Evolutionary conservation across 1,139 yeast species (phyloP).

Genomic region (Geotrichum bryndzae): DNA sequence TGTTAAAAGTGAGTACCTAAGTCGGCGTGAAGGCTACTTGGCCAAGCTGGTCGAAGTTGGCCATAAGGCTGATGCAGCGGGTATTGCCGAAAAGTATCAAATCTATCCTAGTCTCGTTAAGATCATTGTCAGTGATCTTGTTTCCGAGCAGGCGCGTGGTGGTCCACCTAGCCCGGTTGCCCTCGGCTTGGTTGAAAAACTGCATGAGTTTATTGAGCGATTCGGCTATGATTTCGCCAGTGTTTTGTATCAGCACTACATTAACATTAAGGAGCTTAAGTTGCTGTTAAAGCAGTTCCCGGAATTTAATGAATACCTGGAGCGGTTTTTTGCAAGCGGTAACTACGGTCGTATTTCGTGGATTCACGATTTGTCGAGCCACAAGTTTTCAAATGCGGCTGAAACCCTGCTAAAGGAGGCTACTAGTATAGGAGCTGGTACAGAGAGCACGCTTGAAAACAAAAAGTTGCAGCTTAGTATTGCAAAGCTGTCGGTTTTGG

Average conservation of each 20-base stretch:
- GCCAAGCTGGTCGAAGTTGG: conserved; percentile 45
- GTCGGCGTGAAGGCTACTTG: conserved; percentile 46
- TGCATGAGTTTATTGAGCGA: conserved; percentile 50
- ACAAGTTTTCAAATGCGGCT: conserved; percentile 49
- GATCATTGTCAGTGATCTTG: conserved; percentile 49
- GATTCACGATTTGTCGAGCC: conserved; percentile 59
- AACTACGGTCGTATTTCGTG: conserved; percentile 60
- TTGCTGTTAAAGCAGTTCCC: conserved; percentile 54
- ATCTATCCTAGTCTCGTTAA: conserved; percentile 65
- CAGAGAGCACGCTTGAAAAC: conserved; percentile 31
- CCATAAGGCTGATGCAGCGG: conserved; percentile 49
- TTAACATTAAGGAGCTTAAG: conserved; percentile 49
- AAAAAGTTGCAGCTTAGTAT: conserved; percentile 59
- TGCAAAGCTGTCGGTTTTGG: conserved; percentile 53
- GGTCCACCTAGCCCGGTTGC: conserved; percentile 29
- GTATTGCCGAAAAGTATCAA: conserved; percentile 58
- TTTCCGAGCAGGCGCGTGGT: conserved; percentile 22
- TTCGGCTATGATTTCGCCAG: conserved; percentile 69
- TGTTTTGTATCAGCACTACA: conserved; percentile 55
- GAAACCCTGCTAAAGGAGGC: conserved; percentile 35
- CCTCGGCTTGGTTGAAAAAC: conserved; percentile 26
- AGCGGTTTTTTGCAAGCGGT: conserved; percentile 47
- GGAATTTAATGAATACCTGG: conserved; percentile 46
- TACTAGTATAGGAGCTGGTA: conserved; percentile 38
- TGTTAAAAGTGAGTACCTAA: background rate